Evolutionary conservation across 2,329 filamentous ascomycete species (phyloP).

Genomic region (Scopulariopsis brevicaulis): DNA sequence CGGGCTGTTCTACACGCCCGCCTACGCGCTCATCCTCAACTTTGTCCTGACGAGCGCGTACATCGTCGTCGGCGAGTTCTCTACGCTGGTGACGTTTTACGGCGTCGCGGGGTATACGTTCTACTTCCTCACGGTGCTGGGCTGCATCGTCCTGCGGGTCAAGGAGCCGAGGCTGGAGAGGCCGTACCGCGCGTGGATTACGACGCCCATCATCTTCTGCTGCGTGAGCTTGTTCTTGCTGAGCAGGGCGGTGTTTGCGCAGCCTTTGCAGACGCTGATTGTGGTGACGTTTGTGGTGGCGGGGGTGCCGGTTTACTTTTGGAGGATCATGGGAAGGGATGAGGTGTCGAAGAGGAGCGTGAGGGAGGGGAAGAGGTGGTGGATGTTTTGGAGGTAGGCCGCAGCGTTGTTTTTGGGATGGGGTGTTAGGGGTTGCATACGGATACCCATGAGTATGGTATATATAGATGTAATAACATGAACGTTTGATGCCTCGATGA

Average conservation of each 20-base stretch:
- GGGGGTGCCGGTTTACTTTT: slow-evolving; percentile 83
- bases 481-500: not conserved
- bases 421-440: not conserved
- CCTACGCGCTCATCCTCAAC: slow-evolving; percentile 83
- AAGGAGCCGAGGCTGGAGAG: slow-evolving; percentile 78
- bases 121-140: slow-evolving; percentile 91
- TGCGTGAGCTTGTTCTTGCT: slow-evolving; percentile 92
- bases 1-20: slow-evolving; percentile 85
- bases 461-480: not conserved
- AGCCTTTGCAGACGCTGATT: slow-evolving; percentile 80
- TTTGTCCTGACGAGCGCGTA: slow-evolving; percentile 61
- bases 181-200: slow-evolving; percentile 94
- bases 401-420: not conserved
- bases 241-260: slow-evolving; percentile 77
- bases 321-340: slow-evolving; percentile 62
- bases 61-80: slow-evolving; percentile 79
- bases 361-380: slow-evolving; percentile 28
- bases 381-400: slow-evolving; percentile 48
- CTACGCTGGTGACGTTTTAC: slow-evolving; percentile 89
- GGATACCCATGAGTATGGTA: not conserved
- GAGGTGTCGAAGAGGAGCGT: slow-evolving; percentile 30
- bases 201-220: slow-evolving; percentile 95
- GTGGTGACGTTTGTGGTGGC: slow-evolving; percentile 76
- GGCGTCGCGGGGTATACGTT: slow-evolving; percentile 95
- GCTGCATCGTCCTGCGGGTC: slow-evolving; percentile 81